Conservation (phyloP, 768 basidiomycete species). For the Termitomyces titanicus region DNA sequence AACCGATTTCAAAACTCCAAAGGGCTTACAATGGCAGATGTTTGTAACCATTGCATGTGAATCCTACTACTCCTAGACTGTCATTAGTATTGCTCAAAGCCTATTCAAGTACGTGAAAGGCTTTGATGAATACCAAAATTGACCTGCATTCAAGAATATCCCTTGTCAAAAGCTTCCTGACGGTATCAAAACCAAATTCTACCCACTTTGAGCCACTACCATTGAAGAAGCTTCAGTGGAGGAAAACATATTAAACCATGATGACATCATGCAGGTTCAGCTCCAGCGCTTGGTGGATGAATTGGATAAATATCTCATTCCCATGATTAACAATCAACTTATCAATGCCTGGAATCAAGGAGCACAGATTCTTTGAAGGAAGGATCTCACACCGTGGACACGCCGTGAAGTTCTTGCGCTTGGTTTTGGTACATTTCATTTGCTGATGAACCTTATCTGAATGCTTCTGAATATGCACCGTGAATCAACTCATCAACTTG, state of each 20-base stretch:
- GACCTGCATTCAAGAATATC: conserved; percentile 12
- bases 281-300: not conserved
- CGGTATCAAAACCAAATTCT: conserved; percentile 21
- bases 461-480: conserved; percentile 24
- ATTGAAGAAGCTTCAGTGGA: conserved; percentile 28
- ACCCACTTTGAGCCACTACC: conserved; percentile 19
- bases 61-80: not conserved
- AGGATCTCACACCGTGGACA: conserved; percentile 20
- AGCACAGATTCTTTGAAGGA: conserved; percentile 10
- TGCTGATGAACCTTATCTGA: conserved; percentile 31
- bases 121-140: not conserved
- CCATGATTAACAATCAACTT: conserved; percentile 25
- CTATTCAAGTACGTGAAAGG: not conserved
- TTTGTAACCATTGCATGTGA: conserved; percentile 1
- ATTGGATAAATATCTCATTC: conserved; percentile 16
- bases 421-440: conserved; percentile 29
- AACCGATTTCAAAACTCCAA: not conserved
- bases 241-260: conserved; percentile 25
- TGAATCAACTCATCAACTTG: conserved; percentile 18
- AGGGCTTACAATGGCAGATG: not conserved
- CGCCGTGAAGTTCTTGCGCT: conserved; percentile 14
- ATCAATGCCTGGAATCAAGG: conserved; percentile 23
- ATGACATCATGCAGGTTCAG: conserved; percentile 19
- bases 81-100: not conserved
- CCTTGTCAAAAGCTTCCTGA: conserved; percentile 15